Base-by-base conservation (phyloP, 2,329 filamentous ascomycete genomes). In the Diaporthe humulicola region DNA sequence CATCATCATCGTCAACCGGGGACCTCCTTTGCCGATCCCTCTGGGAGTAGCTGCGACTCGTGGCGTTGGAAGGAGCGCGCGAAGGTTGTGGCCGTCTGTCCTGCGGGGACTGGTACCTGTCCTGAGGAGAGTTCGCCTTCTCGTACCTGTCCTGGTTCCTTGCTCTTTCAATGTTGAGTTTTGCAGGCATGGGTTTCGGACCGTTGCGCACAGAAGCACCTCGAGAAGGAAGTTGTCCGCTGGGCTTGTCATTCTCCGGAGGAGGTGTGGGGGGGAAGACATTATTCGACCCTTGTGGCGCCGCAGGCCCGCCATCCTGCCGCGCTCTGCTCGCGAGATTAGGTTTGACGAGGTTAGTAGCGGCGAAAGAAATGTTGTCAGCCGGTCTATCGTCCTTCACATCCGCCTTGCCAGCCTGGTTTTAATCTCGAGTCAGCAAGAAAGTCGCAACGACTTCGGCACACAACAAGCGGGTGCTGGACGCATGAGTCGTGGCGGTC, bases 261-360 rank as follows among this genome's bases (percentile, higher is more conserved):
- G 97, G 97, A 54, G 97, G 97, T n/a, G 97, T 98, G n/a, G 97
- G 97, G 25, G 97, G 97, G 86, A 98, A 98, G 77, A 96, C 90
- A 79, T 94, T 94, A 77, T 92, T 87, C 0, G 95, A 94, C 22
- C 60, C 64, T 25, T 69, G 64, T 4, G 66, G 67, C n/a, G 40
- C 22, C 8, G 5, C 56, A 12, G 95, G 95, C 28, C 48, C 64
- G 81, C 97, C 95, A 25, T 94, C 97, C 81, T 97, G 95, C 80
- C 97, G 95, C 80, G 94, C 90, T 77, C 94, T 91, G 81, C 94
- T 96, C 78, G 90, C 90, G 45, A 98, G 87, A 67, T 94, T 94
- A 42, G 95, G 93, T 82, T 97, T 97, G 76, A 98, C 96, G 12
- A 98, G 91, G 79, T 98, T 98, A 52, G 95, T 95, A 6, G 96